Conservation (phyloP, 148 eudicot species). For the Vaccinium myrtillus region DNA sequence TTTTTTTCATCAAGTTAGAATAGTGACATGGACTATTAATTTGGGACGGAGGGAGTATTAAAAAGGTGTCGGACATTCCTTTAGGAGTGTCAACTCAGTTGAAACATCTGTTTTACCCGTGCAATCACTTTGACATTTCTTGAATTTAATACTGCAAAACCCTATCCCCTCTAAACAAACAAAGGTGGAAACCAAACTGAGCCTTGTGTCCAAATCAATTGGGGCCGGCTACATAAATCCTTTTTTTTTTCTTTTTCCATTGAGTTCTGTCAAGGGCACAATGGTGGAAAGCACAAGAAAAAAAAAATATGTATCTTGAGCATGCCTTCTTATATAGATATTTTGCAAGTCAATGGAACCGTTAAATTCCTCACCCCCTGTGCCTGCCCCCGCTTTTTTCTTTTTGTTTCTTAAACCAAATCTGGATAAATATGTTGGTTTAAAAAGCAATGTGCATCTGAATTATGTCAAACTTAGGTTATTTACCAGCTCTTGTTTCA, state of each 20-base stretch:
- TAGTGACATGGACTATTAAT: too few relatives aligned
- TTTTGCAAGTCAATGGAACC: background rate
- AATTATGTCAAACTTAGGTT: background rate
- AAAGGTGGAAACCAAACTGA: background rate
- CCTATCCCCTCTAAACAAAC: background rate
- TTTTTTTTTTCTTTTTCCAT: too few relatives aligned
- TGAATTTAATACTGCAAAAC: background rate
- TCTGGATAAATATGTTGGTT: background rate
- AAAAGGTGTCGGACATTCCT: background rate
- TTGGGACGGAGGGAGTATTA: background rate
- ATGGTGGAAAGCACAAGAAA: background rate
- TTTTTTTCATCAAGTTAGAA: too few relatives aligned
- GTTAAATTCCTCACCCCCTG: too few relatives aligned
- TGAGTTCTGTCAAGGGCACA: too few relatives aligned
- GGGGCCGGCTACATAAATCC: too few relatives aligned
- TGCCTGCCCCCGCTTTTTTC: background rate
- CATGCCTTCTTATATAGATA: background rate
- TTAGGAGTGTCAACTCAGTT: slow-evolving; percentile 1
- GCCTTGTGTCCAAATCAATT: too few relatives aligned
- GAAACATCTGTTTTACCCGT: background rate
- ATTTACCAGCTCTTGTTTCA: background rate
- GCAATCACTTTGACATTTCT: background rate
- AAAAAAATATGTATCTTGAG: background rate
- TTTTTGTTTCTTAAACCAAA: background rate
- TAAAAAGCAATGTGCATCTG: background rate